phyloP scores from a whole-genome alignment of 1,139 yeast species.

The Saccharomyces hybrid region DNA sequence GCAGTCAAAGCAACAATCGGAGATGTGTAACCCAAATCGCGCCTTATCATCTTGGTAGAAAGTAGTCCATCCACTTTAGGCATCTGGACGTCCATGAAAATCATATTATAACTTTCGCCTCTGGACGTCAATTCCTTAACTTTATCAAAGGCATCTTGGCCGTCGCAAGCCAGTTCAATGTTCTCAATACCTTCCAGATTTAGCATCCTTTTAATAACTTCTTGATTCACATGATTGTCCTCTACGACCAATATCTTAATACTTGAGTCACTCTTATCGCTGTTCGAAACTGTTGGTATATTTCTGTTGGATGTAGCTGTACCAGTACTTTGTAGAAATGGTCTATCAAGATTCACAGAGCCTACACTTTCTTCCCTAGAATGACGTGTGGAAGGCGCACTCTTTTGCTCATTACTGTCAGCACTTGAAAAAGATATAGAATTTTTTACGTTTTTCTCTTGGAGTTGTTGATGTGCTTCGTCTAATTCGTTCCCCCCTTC shows the following conservation, averaged over 20 bases:
- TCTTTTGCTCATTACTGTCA: conserved; percentile 1
- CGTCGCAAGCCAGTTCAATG: conserved; percentile 76
- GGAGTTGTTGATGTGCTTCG: neutral
- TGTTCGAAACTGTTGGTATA: conserved; percentile 11
- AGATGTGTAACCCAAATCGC: conserved; percentile 51
- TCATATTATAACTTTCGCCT: conserved; percentile 50
- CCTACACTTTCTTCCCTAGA: conserved; percentile 14
- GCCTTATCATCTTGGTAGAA: conserved; percentile 70
- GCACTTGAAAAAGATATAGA: neutral
- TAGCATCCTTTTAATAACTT: conserved; percentile 80
- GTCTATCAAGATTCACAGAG: conserved; percentile 29
- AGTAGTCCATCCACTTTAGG: conserved; percentile 82
- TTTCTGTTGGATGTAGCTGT: conserved; percentile 34
- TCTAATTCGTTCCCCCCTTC: neutral
- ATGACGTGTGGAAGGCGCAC: neutral
- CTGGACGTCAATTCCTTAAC: conserved; percentile 43
- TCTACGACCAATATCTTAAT: conserved; percentile 80
- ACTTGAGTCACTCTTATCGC: conserved; percentile 15
- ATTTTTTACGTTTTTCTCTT: conserved; percentile 22
- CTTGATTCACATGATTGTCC: conserved; percentile 86
- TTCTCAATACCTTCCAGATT: conserved; percentile 66
- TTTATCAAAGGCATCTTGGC: conserved; percentile 73
- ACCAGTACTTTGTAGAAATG: conserved; percentile 34
- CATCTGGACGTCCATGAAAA: conserved; percentile 97
- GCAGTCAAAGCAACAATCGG: conserved; percentile 95